A percentile compares a stretch with the other conserved stretches of the same genome.
These are phyloP conservation scores for Leersia perrieri DNA, from an alignment of 176 grass and related monocot genomes.

Conservation along the genomic window DNA sequence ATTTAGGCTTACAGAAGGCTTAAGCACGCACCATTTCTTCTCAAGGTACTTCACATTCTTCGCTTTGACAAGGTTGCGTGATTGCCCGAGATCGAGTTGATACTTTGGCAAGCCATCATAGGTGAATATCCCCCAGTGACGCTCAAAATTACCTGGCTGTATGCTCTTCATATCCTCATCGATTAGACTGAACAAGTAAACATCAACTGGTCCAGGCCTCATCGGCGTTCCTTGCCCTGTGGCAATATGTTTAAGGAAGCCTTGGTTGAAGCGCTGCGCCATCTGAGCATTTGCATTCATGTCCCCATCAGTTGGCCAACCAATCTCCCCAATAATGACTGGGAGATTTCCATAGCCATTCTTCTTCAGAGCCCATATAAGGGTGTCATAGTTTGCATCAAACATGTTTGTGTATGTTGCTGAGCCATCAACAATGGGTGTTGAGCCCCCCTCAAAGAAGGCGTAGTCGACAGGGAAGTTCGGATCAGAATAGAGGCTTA, in stretches of 20 bases:
- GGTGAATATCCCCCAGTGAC: slow-evolving; percentile 95
- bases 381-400: slow-evolving; percentile 89
- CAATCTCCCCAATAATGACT: slow-evolving; percentile 81
- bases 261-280: slow-evolving; percentile 87
- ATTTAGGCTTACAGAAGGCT: slow-evolving; percentile 55
- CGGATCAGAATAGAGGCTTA: slow-evolving; percentile 82
- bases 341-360: slow-evolving; percentile 80
- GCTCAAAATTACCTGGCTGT: slow-evolving; percentile 94
- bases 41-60: slow-evolving; percentile 69
- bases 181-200: slow-evolving; percentile 89
- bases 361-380: slow-evolving; percentile 89
- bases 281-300: slow-evolving; percentile 71
- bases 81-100: slow-evolving; percentile 54
- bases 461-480: slow-evolving; percentile 92
- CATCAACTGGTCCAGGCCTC: slow-evolving; percentile 72
- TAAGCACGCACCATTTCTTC: slow-evolving; percentile 92
- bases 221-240: slow-evolving; percentile 67
- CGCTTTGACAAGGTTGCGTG: slow-evolving; percentile 38
- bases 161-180: slow-evolving; percentile 98
- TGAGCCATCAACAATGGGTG: slow-evolving; percentile 67
- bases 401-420: slow-evolving; percentile 91
- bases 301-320: slow-evolving; percentile 92
- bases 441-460: slow-evolving; percentile 75
- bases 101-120: slow-evolving; percentile 89
- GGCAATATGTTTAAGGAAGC: slow-evolving; percentile 79